These are phyloP conservation scores for Prinsepia uniflora DNA, from an alignment of 306 rosid genomes.

Conservation along the genomic window DNA sequence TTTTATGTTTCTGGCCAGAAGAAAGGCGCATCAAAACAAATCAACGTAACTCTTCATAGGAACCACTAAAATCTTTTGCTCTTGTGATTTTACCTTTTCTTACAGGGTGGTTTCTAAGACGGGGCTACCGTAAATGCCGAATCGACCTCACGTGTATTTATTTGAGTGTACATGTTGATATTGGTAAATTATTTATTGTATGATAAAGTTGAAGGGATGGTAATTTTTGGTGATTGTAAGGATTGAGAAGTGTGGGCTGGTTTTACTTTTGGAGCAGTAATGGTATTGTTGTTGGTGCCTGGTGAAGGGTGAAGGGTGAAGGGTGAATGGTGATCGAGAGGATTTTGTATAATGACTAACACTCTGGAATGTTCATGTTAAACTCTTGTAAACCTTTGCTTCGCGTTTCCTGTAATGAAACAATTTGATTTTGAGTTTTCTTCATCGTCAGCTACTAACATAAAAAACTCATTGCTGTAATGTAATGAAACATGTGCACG, in stretches of 20 bases:
- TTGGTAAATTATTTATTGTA: constrained; percentile 42
- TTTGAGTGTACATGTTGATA: constrained; percentile 42
- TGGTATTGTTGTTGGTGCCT: constrained; percentile 27
- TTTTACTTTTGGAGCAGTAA: constrained; percentile 23
- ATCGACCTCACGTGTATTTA: constrained; percentile 18
- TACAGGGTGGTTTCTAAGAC: constrained; percentile 18
- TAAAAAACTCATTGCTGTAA: too few relatives aligned
- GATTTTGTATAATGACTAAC: constrained; percentile 35
- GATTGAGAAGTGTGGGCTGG: constrained; percentile 31
- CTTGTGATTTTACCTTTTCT: constrained; percentile 26
- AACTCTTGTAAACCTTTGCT: constrained; percentile 36
- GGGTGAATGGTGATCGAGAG: constrained; percentile 32
- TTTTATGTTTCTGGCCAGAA: constrained; percentile 81
- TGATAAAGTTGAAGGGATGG: constrained; percentile 39
- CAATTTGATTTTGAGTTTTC: constrained; percentile 7
- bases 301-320: constrained; percentile 27
- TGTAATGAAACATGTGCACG: too few relatives aligned
- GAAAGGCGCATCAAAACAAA: constrained; percentile 48
- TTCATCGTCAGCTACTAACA: not conserved
- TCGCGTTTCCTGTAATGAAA: constrained; percentile 40
- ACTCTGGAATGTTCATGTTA: constrained; percentile 31
- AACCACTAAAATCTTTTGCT: constrained; percentile 23
- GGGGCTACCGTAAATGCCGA: constrained; percentile 23
- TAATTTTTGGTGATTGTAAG: constrained; percentile 30
- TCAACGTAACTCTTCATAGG: constrained; percentile 34